These are phyloP conservation scores for Kluyveromyces nonfermentans DNA, from an alignment of 805 yeast species.

Conservation along the genomic window DNA sequence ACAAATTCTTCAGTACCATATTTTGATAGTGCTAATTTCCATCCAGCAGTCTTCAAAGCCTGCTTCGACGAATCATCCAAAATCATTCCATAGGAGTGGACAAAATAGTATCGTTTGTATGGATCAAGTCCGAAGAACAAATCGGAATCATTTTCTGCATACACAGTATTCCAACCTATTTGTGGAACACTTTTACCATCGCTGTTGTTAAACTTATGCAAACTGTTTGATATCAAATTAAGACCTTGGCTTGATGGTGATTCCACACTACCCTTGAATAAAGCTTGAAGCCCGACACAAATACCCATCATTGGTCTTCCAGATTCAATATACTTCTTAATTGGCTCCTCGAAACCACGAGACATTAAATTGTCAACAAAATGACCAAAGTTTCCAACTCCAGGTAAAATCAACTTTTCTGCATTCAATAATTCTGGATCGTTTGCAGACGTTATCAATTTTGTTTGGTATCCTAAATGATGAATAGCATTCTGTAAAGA, in stretches of 20 bases:
- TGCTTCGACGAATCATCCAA: conserved; percentile 33
- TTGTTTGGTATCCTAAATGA: conserved; percentile 60
- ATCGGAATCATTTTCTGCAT: conserved; percentile 14
- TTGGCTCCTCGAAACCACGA: conserved; percentile 56
- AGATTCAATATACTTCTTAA: conserved; percentile 54
- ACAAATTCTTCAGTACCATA: conserved; percentile 76
- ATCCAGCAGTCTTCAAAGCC: conserved; percentile 35
- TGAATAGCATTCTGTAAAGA: conserved; percentile 83
- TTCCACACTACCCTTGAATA: conserved; percentile 71
- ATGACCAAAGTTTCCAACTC: conserved; percentile 96
- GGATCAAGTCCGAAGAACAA: conserved; percentile 57
- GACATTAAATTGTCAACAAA: conserved; percentile 62
- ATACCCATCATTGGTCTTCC: conserved; percentile 93
- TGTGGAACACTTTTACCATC: conserved; percentile 80
- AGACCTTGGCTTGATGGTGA: conserved; percentile 55
- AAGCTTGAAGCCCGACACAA: conserved; percentile 90
- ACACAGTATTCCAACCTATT: conserved; percentile 82
- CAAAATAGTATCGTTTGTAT: conserved; percentile 75
- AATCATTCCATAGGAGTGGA: conserved; percentile 85
- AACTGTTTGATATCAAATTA: conserved; percentile 41
- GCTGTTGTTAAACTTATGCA: conserved; percentile 51
- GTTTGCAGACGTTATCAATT: conserved; percentile 46
- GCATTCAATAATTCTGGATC: conserved; percentile 45
- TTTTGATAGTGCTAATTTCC: conserved; percentile 64
- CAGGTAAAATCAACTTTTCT: conserved; percentile 68